Evolutionary conservation across 106 monocot genomes (phyloP), one percentile per base, ranked within the genome.

Genomic region (Dactylorhiza incarnata): DNA sequence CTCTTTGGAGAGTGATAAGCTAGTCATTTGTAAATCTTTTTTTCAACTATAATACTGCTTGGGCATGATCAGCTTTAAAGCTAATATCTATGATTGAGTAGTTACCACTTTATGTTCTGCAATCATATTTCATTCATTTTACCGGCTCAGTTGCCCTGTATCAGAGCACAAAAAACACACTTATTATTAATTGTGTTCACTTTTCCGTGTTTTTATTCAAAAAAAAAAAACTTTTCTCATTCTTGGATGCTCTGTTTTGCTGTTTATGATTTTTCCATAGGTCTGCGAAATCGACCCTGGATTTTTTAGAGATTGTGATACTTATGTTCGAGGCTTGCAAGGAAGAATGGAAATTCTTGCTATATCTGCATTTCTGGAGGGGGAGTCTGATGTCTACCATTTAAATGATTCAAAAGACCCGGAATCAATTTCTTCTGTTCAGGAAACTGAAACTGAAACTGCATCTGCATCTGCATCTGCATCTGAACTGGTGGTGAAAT

Each of bases 341-440:
- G 99, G 99, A 25, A 86, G 94, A 78, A 26, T 99, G 78, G 99
- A 99, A 86, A 84, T 99, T 79, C 99, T 94, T 69, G 78, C 91
- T 63, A 81, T 92, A 0, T 91, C 99, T 59, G 83, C 81, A 14
- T 87, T 94, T 48, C 62, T 74, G 45, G 88, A 88, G 44, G 91
- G 87, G 29, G 89, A 89, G 50, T 43, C 89, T 49, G 78, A 85
- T 23, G 82, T 91, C 12, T 88, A 89, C 45, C 74, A 81, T 14
- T 83, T 81, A 65, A 89, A 94, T 3, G 78, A 82, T 45, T 9
- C 55, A 45, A 89, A 92, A 22, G 91, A 85, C 9, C 59, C 78
- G 51, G 80, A 68, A 24, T 62, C 81, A 48, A 77, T 51, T 23
- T 76, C 84, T 54, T 58, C 71, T 7, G 70, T 66, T 29, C 65